These are phyloP conservation scores for Naganishia friedmannii DNA, from an alignment of 768 basidiomycete species.

Conservation along the genomic window DNA sequence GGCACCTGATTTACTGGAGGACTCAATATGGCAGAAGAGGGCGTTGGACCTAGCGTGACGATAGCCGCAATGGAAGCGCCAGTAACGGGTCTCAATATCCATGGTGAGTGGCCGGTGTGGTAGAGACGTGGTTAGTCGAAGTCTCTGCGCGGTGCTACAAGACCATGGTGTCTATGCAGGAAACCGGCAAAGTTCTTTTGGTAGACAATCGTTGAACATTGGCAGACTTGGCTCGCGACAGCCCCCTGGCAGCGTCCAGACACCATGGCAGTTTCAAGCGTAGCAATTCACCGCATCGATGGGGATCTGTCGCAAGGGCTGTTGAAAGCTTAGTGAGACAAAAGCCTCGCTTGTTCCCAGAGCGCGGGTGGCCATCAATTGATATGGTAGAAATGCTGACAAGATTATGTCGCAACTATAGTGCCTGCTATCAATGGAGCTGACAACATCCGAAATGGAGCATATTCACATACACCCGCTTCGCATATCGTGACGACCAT, in stretches of 20 bases:
- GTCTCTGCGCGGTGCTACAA: background rate
- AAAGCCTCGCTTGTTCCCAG: background rate
- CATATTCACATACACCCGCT: slow-evolving; percentile 14
- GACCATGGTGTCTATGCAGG: background rate
- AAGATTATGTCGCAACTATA: background rate
- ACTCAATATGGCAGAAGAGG: slow-evolving; percentile 9
- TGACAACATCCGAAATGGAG: background rate
- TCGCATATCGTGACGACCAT: slow-evolving; percentile 13
- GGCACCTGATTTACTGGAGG: background rate
- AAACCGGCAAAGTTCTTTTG: background rate
- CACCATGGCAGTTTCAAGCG: no score
- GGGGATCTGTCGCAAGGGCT: no score
- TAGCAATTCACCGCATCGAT: no score
- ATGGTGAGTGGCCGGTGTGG: slow-evolving; percentile 13
- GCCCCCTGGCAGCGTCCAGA: background rate
- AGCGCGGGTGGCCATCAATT: background rate
- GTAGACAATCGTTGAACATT: slow-evolving; percentile 7
- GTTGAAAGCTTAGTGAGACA: background rate
- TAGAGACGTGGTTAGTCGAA: background rate
- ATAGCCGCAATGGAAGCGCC: background rate
- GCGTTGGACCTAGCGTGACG: background rate
- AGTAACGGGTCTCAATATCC: background rate
- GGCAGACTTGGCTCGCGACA: background rate
- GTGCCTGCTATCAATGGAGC: slow-evolving; percentile 15
- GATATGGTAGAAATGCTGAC: background rate